phyloP scores from a whole-genome alignment of 2,329 filamentous ascomycete genomes.

The Trichoderma koningiopsis region DNA sequence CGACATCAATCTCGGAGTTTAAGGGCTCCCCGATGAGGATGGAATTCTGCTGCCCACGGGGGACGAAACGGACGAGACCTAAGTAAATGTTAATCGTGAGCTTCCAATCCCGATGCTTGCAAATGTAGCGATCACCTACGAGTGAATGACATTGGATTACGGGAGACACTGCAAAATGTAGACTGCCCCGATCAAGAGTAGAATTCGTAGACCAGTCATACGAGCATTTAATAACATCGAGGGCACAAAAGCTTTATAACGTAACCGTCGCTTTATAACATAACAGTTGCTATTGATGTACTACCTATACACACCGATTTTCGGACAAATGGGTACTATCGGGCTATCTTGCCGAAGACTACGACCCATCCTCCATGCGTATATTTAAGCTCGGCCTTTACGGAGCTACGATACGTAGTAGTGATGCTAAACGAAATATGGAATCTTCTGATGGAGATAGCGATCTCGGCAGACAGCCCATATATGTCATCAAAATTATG shows the following conservation, averaged over 20 bases:
- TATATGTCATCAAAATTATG: background rate
- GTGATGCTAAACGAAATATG: background rate
- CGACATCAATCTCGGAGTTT: background rate
- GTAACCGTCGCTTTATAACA: too few species aligned
- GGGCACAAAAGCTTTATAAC: background rate
- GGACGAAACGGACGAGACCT: background rate
- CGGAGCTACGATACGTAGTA: background rate
- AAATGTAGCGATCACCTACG: background rate
- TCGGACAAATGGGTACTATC: background rate
- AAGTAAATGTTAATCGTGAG: background rate
- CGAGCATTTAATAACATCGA: background rate
- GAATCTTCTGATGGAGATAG: background rate
- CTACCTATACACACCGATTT: background rate
- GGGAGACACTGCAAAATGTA: background rate
- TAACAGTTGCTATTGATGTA: background rate
- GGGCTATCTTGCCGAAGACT: background rate
- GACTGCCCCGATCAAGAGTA: background rate
- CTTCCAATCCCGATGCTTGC: background rate
- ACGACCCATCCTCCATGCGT: too few species aligned
- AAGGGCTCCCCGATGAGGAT: background rate
- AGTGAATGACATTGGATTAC: background rate
- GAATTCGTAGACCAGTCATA: background rate
- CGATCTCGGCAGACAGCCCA: background rate
- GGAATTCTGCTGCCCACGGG: background rate
- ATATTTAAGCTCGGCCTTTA: background rate